Conservation (phyloP, 352 stramenopile species). For the Globisporangium splendens region DNA sequence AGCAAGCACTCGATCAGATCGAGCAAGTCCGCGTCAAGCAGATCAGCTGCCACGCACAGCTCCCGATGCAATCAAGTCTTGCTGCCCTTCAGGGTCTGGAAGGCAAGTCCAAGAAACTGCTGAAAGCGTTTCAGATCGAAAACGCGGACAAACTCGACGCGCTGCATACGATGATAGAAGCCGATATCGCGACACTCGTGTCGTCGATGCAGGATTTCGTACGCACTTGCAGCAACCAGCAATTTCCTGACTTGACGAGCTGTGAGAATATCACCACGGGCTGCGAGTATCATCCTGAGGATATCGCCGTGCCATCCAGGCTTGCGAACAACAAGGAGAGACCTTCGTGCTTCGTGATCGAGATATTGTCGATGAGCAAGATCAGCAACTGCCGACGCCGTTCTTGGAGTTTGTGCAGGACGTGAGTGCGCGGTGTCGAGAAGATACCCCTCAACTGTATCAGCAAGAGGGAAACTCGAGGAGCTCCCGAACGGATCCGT, state of each 20-base stretch:
- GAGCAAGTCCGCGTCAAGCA: conserved; percentile 42
- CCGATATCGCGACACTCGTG: conserved; percentile 29
- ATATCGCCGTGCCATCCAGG: conserved; percentile 35
- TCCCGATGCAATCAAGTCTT: conserved; percentile 72
- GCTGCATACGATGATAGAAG: conserved; percentile 24
- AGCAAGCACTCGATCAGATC: conserved; percentile 22
- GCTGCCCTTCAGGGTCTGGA: conserved; percentile 84
- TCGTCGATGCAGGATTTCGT: conserved; percentile 51
- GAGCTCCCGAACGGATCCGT: conserved; percentile 62
- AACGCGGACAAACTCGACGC: conserved; percentile 20
- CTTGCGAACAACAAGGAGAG: background rate
- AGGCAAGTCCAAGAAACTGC: conserved; percentile 70
- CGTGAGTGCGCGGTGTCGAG: conserved; percentile 51
- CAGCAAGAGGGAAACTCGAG: conserved; percentile 58
- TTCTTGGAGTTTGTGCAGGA: conserved; percentile 61
- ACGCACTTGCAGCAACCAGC: conserved; percentile 40
- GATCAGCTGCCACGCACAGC: conserved; percentile 49
- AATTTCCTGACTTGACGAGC: conserved; percentile 61
- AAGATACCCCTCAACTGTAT: conserved; percentile 51
- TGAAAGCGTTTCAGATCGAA: conserved; percentile 42
- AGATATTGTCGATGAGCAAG: conserved; percentile 45
- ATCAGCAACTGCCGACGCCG: conserved; percentile 12
- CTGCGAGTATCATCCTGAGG: conserved; percentile 82
- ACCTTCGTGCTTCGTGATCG: conserved; percentile 26
- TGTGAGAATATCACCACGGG: conserved; percentile 52